phyloP scores from a whole-genome alignment of 768 basidiomycete genomes.

The Lactarius quietus region DNA sequence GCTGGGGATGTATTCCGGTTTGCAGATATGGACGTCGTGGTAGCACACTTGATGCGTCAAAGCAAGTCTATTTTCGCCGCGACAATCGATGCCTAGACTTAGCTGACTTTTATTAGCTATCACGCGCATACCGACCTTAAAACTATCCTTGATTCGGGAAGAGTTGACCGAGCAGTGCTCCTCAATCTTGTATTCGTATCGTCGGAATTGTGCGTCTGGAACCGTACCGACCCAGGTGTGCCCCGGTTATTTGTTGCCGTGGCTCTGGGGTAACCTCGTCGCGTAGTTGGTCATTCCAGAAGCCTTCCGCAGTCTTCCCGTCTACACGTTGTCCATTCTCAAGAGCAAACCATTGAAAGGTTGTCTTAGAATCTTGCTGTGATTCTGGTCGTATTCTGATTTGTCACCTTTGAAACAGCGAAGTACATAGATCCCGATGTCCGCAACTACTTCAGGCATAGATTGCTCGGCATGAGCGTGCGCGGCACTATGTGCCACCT shows the following conservation, averaged over 20 bases:
- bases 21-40: constrained; percentile 85
- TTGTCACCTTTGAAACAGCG: constrained; percentile 41
- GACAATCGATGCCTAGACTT: background rate
- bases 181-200: constrained; percentile 77
- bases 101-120: constrained; percentile 51
- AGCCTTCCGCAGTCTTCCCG: constrained; percentile 80
- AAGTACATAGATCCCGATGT: constrained; percentile 92
- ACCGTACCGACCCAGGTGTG: constrained; percentile 75
- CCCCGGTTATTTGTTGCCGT: background rate
- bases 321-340: constrained; percentile 74
- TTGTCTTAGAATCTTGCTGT: constrained; percentile 6
- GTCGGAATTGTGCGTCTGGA: constrained; percentile 81
- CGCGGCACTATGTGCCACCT: constrained; percentile 71
- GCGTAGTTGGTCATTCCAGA: constrained; percentile 89
- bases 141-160: constrained; percentile 75
- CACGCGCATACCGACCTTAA: constrained; percentile 52
- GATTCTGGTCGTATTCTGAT: background rate
- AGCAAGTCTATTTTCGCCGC: constrained; percentile 45
- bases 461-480: constrained; percentile 65
- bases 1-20: constrained; percentile 90
- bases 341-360: constrained; percentile 97
- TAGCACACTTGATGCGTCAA: constrained; percentile 71
- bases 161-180: constrained; percentile 82
- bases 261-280: constrained; percentile 16
- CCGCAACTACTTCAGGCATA: constrained; percentile 79